phyloP scores from a whole-genome alignment of 2,329 filamentous ascomycete species.

The Monilinia aucupariae region DNA sequence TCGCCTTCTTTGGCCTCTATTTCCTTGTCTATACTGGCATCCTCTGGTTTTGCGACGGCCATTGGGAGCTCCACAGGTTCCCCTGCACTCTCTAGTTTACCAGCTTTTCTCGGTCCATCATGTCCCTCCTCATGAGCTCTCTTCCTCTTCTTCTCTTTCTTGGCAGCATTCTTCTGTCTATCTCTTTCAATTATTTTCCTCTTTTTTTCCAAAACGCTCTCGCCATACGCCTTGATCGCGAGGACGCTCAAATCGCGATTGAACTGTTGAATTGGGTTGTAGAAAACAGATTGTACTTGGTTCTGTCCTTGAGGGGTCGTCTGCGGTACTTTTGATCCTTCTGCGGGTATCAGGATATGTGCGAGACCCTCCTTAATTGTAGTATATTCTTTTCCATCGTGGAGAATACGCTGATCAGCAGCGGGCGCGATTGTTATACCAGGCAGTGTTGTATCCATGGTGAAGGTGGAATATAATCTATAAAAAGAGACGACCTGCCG shows the following conservation, averaged over 20 bases:
- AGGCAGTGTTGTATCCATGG: slow-evolving; percentile 12
- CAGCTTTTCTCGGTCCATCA: slow-evolving; percentile 36
- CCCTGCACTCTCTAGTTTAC: slow-evolving; percentile 23
- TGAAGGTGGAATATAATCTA: not conserved
- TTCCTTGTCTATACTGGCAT: not conserved
- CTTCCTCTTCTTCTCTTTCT: slow-evolving; percentile 46
- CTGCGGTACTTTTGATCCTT: slow-evolving; percentile 44
- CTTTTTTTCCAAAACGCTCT: slow-evolving; percentile 53
- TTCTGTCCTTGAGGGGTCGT: slow-evolving; percentile 46
- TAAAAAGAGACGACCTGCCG: not conserved
- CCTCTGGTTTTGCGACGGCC: not conserved
- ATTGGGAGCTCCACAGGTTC: not conserved
- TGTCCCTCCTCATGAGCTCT: slow-evolving; percentile 34
- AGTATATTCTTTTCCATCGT: slow-evolving; percentile 50
- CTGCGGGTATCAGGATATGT: slow-evolving; percentile 57
- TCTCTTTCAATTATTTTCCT: slow-evolving; percentile 41
- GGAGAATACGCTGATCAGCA: slow-evolving; percentile 33
- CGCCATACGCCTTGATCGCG: slow-evolving; percentile 82
- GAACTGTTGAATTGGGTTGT: slow-evolving; percentile 98
- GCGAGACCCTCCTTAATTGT: slow-evolving; percentile 64
- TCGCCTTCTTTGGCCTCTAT: not conserved
- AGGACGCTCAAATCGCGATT: slow-evolving; percentile 93
- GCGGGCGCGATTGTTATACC: slow-evolving; percentile 33
- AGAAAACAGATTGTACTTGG: slow-evolving; percentile 78
- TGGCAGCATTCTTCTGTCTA: slow-evolving; percentile 34